Evolutionary conservation across 108 stramenopile species (phyloP), one percentile per base, ranked within the genome.

Genomic region (Skeletonema potamos): DNA sequence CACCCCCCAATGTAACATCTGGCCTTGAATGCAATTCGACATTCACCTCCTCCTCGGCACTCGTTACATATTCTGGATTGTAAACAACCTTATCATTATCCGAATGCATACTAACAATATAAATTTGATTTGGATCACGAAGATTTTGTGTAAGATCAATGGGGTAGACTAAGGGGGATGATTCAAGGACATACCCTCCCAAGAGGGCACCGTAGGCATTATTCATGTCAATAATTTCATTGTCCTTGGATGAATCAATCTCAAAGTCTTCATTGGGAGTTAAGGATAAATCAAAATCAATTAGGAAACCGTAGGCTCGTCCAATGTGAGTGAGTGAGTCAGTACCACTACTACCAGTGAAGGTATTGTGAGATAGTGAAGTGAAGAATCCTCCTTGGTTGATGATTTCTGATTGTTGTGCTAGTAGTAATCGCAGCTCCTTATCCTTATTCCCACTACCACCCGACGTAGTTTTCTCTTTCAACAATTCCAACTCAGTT

Each of bases 1-100:
- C 70, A 15, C 78, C 78, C 46, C 78, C 78, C 37, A 79, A 37
- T 27, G 78, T 79, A 48, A 72, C 24, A 68, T 79, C 78, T n/a
- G 70, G 65, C 30, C 78, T 51, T 15, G 33, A 54, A n/a, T 55
- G 61, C 62, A 79, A 58, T 26, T 36, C 67, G 6, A 32, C 70
- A 62, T 79, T 66, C 28, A 70, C 27, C 51, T 77, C 76, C 43
- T 61, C 54, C 29, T 67, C 64, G 6, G 72, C 33, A 13, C 64
- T 66, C 10, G 66, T 36, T 12, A 61, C 57, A 57, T 79, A 79
- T 56, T 70, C 77, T 44, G 69, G 70, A 78, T 78, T 78, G 17
- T 66, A 33, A 28, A 66, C 43, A n/a, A 20, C 43, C 32, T 9
- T 59, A 15, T n/a, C 54, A 1, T 58, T 62, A 37, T 72, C 78